Conservation (phyloP, 1,139 yeast species). For the Pichia sp. region DNA sequence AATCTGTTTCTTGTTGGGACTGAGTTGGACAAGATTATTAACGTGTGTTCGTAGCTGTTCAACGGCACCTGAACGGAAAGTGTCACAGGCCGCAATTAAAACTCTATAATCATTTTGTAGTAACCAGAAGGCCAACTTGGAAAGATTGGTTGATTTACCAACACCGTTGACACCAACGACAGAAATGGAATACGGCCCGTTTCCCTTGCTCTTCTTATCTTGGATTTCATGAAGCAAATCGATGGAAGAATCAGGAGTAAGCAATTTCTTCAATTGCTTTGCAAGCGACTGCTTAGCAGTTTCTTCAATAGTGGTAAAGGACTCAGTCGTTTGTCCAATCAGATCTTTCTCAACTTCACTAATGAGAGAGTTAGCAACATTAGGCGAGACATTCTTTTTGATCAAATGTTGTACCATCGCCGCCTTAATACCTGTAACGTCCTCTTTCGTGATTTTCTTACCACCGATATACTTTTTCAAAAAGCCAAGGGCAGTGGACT, state of each 20-base stretch:
- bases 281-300: conserved; percentile 62
- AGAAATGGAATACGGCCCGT: conserved; percentile 81
- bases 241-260: conserved; percentile 90
- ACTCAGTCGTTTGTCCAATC: conserved; percentile 58
- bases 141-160: conserved; percentile 92
- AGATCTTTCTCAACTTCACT: conserved; percentile 52
- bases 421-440: conserved; percentile 34
- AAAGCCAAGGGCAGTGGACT: conserved; percentile 41
- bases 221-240: conserved; percentile 83
- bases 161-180: conserved; percentile 98
- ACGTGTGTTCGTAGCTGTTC: conserved; percentile 95
- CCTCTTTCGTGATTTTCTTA: conserved; percentile 43
- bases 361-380: conserved; percentile 51
- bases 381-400: conserved; percentile 46
- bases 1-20: conserved; percentile 43
- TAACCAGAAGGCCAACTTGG: conserved; percentile 93
- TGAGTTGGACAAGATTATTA: conserved; percentile 62
- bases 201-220: conserved; percentile 32
- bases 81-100: conserved; percentile 93
- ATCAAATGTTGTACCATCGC: conserved; percentile 43
- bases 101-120: conserved; percentile 83
- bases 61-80: conserved; percentile 97
- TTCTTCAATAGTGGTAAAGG: conserved; percentile 55
- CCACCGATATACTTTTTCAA: conserved; percentile 53
- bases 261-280: conserved; percentile 69